These are phyloP conservation scores for Lactuca sativa DNA, from an alignment of 129 eudicot species.

Conservation along the genomic window DNA sequence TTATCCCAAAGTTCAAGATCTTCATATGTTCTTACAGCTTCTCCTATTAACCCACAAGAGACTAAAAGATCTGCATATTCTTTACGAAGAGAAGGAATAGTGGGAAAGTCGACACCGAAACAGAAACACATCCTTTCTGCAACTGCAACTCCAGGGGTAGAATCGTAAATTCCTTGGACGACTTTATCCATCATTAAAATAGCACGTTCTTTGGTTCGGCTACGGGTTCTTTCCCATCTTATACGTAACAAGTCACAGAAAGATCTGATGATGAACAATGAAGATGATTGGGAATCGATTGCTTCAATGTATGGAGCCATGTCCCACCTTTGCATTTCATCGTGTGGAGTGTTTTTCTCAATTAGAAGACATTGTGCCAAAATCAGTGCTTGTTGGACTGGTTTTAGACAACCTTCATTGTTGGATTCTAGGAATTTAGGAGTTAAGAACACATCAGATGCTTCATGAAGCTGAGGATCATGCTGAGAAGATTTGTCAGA, in stretches of 20 bases:
- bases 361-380: constrained; percentile 62
- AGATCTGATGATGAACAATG: constrained; percentile 56
- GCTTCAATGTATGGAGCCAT: constrained; percentile 96
- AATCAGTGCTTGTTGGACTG: constrained; percentile 75
- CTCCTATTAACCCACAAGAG: constrained; percentile 77
- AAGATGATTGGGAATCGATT: constrained; percentile 75
- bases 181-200: constrained; percentile 85
- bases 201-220: constrained; percentile 91
- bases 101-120: constrained; percentile 64
- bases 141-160: constrained; percentile 48
- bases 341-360: constrained; percentile 70
- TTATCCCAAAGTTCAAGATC: constrained; percentile 96
- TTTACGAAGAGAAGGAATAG: constrained; percentile 74
- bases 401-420: constrained; percentile 41
- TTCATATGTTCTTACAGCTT: constrained; percentile 78
- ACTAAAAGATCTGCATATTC: constrained; percentile 85
- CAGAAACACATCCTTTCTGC: constrained; percentile 52
- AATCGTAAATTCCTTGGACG: constrained; percentile 52
- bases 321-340: constrained; percentile 81
- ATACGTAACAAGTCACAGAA: constrained; percentile 82
- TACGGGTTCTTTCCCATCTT: constrained; percentile 86
- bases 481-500: constrained; percentile 16
- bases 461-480: constrained; percentile 43
- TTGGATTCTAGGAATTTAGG: constrained; percentile 55
- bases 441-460: constrained; percentile 77